These are phyloP conservation scores for Leccinum obscurum DNA, from an alignment of 768 basidiomycete genomes.

Conservation along the genomic window DNA sequence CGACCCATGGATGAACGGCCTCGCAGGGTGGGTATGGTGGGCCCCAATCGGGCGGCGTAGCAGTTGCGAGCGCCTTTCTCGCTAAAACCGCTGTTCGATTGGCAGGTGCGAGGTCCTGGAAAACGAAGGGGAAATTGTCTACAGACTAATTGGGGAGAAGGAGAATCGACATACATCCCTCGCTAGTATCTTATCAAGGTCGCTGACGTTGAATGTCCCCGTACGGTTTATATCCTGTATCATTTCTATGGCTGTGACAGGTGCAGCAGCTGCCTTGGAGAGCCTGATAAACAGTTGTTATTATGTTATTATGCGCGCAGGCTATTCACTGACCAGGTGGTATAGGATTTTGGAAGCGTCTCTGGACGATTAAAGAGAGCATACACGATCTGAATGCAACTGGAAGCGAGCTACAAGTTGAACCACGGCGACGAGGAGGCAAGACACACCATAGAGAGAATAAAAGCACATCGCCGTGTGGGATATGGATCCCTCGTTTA, in stretches of 20 bases:
- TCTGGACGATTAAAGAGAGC: constrained; percentile 76
- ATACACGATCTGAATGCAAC: constrained; percentile 87
- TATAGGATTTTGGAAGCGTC: constrained; percentile 79
- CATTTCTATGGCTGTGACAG: constrained; percentile 56
- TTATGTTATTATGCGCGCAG: not conserved
- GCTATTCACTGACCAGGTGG: constrained; percentile 53
- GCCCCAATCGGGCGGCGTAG: constrained; percentile 44
- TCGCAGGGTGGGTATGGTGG: constrained; percentile 60
- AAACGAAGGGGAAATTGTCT: not conserved
- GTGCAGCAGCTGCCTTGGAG: constrained; percentile 62
- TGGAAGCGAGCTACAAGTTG: constrained; percentile 25
- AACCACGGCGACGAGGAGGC: not conserved
- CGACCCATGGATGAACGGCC: constrained; percentile 74
- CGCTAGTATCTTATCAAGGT: constrained; percentile 54
- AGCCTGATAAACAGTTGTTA: constrained; percentile 54
- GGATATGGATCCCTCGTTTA: constrained; percentile 66
- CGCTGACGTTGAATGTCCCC: constrained; percentile 52
- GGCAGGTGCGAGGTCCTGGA: constrained; percentile 52
- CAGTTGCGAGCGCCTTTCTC: constrained; percentile 39
- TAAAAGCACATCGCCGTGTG: constrained; percentile 80
- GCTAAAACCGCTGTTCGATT: constrained; percentile 52
- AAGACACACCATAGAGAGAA: constrained; percentile 67
- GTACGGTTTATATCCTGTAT: constrained; percentile 61
- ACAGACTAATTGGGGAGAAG: not conserved
- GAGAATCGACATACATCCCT: constrained; percentile 41